Conservation (phyloP, 106 monocot species). For the Phalaenopsis equestris region DNA sequence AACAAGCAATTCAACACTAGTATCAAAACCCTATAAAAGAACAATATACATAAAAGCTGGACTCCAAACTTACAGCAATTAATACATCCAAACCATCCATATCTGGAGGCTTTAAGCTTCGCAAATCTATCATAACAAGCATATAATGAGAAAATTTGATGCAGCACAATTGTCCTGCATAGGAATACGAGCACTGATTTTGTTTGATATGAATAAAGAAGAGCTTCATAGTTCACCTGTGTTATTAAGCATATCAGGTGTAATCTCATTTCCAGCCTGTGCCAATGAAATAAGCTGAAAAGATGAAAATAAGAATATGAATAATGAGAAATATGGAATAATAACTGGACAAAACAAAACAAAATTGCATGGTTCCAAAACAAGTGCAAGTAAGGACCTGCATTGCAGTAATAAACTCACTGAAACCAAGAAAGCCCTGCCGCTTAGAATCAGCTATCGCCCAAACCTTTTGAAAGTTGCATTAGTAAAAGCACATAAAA, state of each 20-base stretch:
- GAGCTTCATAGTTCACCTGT: slow-evolving; percentile 22
- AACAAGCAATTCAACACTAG: slow-evolving; percentile 5
- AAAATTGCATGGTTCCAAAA: background rate
- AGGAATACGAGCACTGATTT: background rate
- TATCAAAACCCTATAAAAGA: background rate
- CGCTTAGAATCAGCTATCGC: slow-evolving; percentile 73
- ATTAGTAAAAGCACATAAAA: background rate
- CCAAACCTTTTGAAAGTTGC: slow-evolving; percentile 56
- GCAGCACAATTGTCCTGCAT: background rate
- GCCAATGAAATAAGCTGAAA: slow-evolving; percentile 42
- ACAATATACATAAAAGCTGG: background rate
- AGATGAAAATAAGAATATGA: background rate
- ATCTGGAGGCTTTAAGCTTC: slow-evolving; percentile 31
- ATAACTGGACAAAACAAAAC: background rate
- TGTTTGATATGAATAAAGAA: background rate
- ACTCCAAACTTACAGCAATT: slow-evolving; percentile 26
- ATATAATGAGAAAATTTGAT: background rate
- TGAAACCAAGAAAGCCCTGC: slow-evolving; percentile 71
- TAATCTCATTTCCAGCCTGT: slow-evolving; percentile 52
- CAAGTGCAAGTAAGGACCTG: slow-evolving; percentile 31
- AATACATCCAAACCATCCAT: slow-evolving; percentile 58
- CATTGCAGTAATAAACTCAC: slow-evolving; percentile 67
- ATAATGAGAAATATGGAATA: background rate
- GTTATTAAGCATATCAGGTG: slow-evolving; percentile 28
- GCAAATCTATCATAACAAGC: slow-evolving; percentile 23